Base-by-base conservation (phyloP, 306 rosid species). In the Pyrus pyrifolia region DNA sequence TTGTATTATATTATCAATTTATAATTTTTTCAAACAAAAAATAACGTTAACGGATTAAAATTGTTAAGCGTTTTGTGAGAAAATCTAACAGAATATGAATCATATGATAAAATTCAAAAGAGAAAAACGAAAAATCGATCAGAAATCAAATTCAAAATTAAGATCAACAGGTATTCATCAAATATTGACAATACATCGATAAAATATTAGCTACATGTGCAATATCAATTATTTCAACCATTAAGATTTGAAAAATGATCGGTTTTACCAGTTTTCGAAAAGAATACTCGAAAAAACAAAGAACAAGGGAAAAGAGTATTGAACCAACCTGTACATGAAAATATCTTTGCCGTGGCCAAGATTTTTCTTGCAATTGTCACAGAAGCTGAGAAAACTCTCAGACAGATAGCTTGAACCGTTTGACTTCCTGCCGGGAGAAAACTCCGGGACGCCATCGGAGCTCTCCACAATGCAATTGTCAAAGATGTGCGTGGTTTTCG, bases 251-350 rank as follows among this genome's bases (percentile, higher is more conserved):
- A 49, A 17, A 35, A 35, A 35, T 5, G 18, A 17, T 5, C 8
- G 8, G 15, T 49, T 49, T 49, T 4, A 46, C 19, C 53, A 2
- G 3, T 2, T 49, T 5, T 23, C 4, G 35, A 27, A 23, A 8
- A 27, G 15, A 61, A 8, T 21, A 6, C 11, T 30, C 8, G 0
- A 38, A 4, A 57, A 35, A 35, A 2, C 35, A 31, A 33, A 10
- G 3, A 13, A 22, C 5, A 15, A 27, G 22, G 60, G 2, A 44
- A 9, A 27, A 44, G 44, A 7, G 5, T 15, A 10, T 19, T 4
- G 29, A n/a, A 70, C 81, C 66, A 78, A 95, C 98, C 97, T 95
- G 91, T 92, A 95, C 88, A 95, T 95, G 93, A 84, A 95, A 75
- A 92, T 95, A 83, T 95, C 98, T 44, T 85, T 80, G 27, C 93